Evolutionary conservation across 2,329 filamentous ascomycete genomes (phyloP), one percentile per base, ranked within the genome.

Genomic region (Sordariomycetes sp.): DNA sequence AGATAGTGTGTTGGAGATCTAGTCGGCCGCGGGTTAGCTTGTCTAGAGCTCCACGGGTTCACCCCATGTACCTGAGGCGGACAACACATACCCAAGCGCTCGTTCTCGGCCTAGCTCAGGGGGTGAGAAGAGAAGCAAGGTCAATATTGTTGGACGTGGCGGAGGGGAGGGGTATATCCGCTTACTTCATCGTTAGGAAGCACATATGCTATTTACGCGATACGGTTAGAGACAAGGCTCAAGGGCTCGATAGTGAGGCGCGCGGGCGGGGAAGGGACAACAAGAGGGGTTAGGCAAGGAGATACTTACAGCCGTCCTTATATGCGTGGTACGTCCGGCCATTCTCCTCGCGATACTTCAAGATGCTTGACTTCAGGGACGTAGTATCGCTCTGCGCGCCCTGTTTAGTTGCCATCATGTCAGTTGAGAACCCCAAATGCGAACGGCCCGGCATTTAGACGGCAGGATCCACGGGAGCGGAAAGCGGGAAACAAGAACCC

Each of bases 1-100:
- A 67, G 10, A 69, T 52, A 25, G 67, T 63, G 51, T 68, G 65
- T 51, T 70, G 68, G 11, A 68, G 61, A 43, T 67, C 67, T 58
- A 11, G 16, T 18, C 32, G 8, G 28, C 28, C 28, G 28, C 8
- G 16, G 24, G 24, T 55, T 25, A 55, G 53, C 8, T 25, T 24
- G 12, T 12, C 3, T 14, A 16, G 3, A n/a, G 16, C 40, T 14
- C 40, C 18, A 46, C 5, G n/a, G 12, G 7, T 7, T 20, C 7
- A 8, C 4, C 28, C 8, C 22, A 16, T 4, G 25, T n/a, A 20
- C 2, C 12, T 22, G 3, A 18, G 7, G n/a, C 8, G n/a, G 28
- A 10, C 1, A 20, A n/a, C 12, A 46, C 51, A 22, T 59, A 59
- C 57, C 57, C 64, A 67, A 54, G n/a, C 64, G 61, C 16, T 66